Conservation (phyloP, 805 yeast genomes). For the Candida awuae region DNA sequence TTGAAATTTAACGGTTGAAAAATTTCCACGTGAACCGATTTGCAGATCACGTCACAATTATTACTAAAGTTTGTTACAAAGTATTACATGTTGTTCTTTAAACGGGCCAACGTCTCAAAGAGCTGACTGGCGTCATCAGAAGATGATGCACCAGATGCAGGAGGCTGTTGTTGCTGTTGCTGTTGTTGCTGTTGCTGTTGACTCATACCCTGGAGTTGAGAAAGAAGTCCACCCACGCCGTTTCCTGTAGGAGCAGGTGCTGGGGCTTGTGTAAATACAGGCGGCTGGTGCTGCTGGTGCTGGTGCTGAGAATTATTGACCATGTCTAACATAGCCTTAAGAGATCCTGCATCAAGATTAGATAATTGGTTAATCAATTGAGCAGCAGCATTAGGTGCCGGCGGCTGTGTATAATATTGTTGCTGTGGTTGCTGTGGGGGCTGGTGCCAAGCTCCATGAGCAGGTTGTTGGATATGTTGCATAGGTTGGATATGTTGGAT, state of each 20-base stretch:
- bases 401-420: slow-evolving; percentile 16
- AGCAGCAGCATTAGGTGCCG: slow-evolving; percentile 6
- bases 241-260: background rate
- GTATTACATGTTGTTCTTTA: slow-evolving; percentile 32
- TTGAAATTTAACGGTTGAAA: too few species aligned
- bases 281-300: slow-evolving; percentile 14
- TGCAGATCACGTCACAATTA: too few species aligned
- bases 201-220: slow-evolving; percentile 3
- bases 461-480: slow-evolving; percentile 3
- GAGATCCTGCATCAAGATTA: slow-evolving; percentile 25
- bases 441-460: slow-evolving; percentile 1
- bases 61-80: too few species aligned
- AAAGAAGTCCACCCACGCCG: slow-evolving; percentile 1
- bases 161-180: slow-evolving; percentile 10
- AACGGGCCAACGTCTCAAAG: slow-evolving; percentile 31
- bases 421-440: slow-evolving; percentile 12
- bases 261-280: slow-evolving; percentile 3
- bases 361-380: slow-evolving; percentile 19
- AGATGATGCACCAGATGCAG: slow-evolving; percentile 10
- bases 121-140: slow-evolving; percentile 28
- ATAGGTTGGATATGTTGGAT: slow-evolving; percentile 1
- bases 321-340: slow-evolving; percentile 27
- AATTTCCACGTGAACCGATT: too few species aligned
- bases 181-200: background rate
- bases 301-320: slow-evolving; percentile 23